Evolutionary conservation across 345 rosid species (phyloP).

Genomic region (Linum tenue): DNA sequence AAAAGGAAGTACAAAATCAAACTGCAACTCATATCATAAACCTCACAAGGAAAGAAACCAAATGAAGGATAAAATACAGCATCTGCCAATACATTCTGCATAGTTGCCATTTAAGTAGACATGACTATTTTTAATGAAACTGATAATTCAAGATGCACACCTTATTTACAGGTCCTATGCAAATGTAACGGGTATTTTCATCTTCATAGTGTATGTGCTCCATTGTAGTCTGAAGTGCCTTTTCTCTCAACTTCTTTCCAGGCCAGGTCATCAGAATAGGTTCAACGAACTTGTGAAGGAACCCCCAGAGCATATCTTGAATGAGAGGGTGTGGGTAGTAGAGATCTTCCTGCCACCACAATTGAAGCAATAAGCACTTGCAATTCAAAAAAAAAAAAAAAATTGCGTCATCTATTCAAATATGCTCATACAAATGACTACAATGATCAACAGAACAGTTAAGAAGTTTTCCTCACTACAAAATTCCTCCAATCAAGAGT

Average conservation of each 20-base stretch:
- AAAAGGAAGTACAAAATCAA: neutral
- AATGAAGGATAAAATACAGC: neutral
- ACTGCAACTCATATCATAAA: neutral
- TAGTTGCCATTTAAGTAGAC: neutral
- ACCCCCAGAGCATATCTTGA: constrained; percentile 8
- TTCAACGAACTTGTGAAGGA: neutral
- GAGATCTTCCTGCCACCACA: constrained; percentile 3
- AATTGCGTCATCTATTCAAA: neutral
- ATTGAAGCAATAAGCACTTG: too few relatives aligned
- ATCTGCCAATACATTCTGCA: neutral
- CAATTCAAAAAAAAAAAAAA: too few relatives aligned
- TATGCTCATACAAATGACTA: neutral
- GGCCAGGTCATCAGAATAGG: constrained; percentile 1
- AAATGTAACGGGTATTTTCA: constrained; percentile 6
- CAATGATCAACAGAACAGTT: neutral
- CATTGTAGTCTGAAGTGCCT: neutral
- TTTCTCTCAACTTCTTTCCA: neutral
- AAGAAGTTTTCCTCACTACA: neutral
- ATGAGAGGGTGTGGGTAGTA: constrained; percentile 7
- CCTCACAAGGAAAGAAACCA: neutral
- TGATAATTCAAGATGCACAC: neutral
- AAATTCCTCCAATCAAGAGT: neutral
- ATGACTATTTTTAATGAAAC: neutral
- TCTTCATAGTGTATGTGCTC: constrained; percentile 8
- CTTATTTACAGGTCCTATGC: constrained; percentile 9